Evolutionary conservation across 2,329 filamentous ascomycete species (phyloP).

Genomic region (Xenosphaeropsis pyriputrescens): DNA sequence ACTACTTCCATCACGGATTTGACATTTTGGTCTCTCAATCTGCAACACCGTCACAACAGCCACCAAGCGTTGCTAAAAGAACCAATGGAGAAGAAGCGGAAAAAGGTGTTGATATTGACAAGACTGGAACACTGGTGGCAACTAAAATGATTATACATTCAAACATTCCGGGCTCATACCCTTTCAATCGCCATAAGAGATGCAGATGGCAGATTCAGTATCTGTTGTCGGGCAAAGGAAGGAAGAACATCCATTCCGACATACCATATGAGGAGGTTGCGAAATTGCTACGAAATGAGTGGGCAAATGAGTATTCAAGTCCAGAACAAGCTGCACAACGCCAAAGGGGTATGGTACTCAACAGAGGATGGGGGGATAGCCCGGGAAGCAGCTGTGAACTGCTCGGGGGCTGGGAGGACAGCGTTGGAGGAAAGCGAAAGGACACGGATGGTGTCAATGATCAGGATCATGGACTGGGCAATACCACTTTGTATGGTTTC

Average conservation of each 20-base stretch:
- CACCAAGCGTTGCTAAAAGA: constrained; percentile 28
- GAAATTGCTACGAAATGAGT: constrained; percentile 48
- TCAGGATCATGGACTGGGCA: constrained; percentile 42
- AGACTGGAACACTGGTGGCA: constrained; percentile 56
- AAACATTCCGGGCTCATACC: constrained; percentile 89
- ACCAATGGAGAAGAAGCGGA: constrained; percentile 1
- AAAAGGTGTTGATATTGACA: background rate
- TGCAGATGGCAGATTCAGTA: constrained; percentile 72
- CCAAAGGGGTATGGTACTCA: constrained; percentile 71
- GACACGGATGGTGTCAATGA: constrained; percentile 28
- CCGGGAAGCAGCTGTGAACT: constrained; percentile 77
- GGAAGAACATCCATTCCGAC: constrained; percentile 20
- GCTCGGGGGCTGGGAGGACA: constrained; percentile 76
- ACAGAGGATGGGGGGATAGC: constrained; percentile 82
- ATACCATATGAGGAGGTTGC: constrained; percentile 65
- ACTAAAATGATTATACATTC: constrained; percentile 90
- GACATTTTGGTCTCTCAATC: constrained; percentile 82
- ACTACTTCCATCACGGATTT: constrained; percentile 93
- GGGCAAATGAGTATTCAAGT: constrained; percentile 50
- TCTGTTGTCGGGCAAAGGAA: constrained; percentile 15
- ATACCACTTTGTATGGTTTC: constrained; percentile 84
- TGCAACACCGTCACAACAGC: constrained; percentile 44
- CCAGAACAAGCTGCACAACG: constrained; percentile 33
- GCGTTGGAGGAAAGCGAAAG: constrained; percentile 26
- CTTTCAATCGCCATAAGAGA: constrained; percentile 87